phyloP scores from a whole-genome alignment of 2,329 filamentous ascomycete species.

The Calonectria leucothoes region DNA sequence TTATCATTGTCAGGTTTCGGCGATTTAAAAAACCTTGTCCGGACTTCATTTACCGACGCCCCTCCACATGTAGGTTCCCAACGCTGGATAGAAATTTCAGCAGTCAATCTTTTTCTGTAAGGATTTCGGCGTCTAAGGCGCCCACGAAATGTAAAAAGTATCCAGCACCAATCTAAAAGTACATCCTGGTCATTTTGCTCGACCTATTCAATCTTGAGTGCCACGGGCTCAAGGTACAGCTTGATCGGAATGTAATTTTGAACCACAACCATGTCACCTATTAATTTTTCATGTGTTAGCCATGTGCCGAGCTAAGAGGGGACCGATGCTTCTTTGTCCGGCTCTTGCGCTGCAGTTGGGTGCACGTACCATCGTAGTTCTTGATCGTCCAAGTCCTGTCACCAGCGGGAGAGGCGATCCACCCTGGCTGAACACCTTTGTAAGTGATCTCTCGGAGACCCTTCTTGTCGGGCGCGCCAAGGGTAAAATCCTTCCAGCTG shows the following conservation, averaged over 20 bases:
- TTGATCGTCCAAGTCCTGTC: constrained; percentile 21
- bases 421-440: constrained; percentile 16
- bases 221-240: constrained; percentile 16
- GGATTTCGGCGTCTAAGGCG: neutral
- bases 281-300: neutral
- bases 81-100: neutral
- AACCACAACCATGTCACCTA: constrained; percentile 7
- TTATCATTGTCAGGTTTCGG: neutral
- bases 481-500: constrained; percentile 20
- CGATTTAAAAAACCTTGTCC: neutral
- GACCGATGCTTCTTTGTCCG: neutral
- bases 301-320: neutral
- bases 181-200: neutral
- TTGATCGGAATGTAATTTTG: constrained; percentile 22
- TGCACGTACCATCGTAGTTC: constrained; percentile 24
- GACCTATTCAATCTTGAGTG: neutral
- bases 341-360: neutral
- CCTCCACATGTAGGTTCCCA: neutral
- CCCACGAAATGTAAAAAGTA: neutral
- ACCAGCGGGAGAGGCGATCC: constrained; percentile 20
- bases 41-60: neutral
- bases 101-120: neutral
- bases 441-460: constrained; percentile 12
- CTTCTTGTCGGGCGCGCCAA: neutral
- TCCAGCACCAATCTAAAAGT: neutral